phyloP scores from a whole-genome alignment of 108 stramenopile species.

The Skeletonema potamos region DNA sequence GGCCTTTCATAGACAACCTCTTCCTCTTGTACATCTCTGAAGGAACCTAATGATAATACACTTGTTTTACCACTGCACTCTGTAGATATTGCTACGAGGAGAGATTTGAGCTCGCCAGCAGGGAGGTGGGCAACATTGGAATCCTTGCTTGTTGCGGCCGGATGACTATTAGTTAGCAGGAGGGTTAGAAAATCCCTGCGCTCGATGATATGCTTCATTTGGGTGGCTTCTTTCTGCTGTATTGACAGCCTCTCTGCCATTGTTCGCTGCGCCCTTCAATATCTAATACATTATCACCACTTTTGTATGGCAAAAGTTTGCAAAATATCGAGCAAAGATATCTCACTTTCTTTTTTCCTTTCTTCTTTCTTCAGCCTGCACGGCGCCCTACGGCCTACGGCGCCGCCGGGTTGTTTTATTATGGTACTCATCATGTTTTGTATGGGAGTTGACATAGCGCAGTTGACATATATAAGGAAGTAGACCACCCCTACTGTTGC shows the following conservation, averaged over 20 bases:
- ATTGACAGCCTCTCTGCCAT: neutral
- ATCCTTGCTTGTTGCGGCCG: neutral
- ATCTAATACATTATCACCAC: too few relatives aligned
- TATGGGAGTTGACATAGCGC: too few relatives aligned
- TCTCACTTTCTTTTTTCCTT: too few relatives aligned
- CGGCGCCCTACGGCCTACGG: too few relatives aligned
- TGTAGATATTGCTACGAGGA: constrained; percentile 10
- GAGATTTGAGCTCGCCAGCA: constrained; percentile 1
- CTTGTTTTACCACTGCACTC: neutral
- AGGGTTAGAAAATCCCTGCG: constrained; percentile 2
- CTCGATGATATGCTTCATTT: constrained; percentile 7
- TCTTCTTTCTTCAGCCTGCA: too few relatives aligned
- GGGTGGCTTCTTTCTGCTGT: neutral
- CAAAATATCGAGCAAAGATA: too few relatives aligned
- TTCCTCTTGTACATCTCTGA: neutral
- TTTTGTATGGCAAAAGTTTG: too few relatives aligned
- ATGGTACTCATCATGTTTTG: too few relatives aligned
- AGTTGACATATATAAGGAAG: too few relatives aligned
- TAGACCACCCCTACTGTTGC: too few relatives aligned
- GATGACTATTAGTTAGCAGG: neutral
- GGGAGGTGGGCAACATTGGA: neutral
- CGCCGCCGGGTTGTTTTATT: too few relatives aligned
- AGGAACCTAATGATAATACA: neutral
- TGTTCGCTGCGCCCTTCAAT: neutral
- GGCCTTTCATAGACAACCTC: neutral